phyloP scores from a whole-genome alignment of 768 basidiomycete genomes.

The Austroboletus eburneus region DNA sequence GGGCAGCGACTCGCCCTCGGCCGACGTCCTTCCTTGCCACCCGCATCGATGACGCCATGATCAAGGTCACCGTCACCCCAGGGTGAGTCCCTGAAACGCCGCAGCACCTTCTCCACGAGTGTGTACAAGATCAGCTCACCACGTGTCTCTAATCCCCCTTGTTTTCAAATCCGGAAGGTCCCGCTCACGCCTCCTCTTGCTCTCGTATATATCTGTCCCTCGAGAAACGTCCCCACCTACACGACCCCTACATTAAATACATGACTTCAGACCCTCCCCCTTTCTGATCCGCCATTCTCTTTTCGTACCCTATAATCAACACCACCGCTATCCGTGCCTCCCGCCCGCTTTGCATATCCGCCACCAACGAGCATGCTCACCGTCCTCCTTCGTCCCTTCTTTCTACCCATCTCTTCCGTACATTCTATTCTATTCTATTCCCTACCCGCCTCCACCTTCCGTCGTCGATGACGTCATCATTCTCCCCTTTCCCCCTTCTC shows the following conservation, averaged over 20 bases:
- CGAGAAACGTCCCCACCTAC: neutral
- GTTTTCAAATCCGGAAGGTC: no score
- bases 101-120: slow-evolving; percentile 23
- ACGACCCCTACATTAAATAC: slow-evolving; percentile 2
- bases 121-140: neutral
- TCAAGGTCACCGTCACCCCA: slow-evolving; percentile 8
- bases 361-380: slow-evolving; percentile 2
- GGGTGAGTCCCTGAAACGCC: slow-evolving; percentile 20
- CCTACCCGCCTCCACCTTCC: neutral
- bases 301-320: neutral
- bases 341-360: neutral
- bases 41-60: slow-evolving; percentile 3
- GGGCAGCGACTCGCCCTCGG: neutral
- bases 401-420: neutral
- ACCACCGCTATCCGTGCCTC: neutral
- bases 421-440: neutral
- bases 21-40: neutral
- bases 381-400: neutral
- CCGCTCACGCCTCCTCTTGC: no score
- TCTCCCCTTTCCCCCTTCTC: neutral
- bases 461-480: slow-evolving; percentile 1
- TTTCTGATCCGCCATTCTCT: slow-evolving; percentile 1
- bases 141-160: neutral
- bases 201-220: no score
- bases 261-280: slow-evolving; percentile 2